Evolutionary conservation across 1,139 yeast genomes (phyloP).

Genomic region (Taphrina flavorubra): DNA sequence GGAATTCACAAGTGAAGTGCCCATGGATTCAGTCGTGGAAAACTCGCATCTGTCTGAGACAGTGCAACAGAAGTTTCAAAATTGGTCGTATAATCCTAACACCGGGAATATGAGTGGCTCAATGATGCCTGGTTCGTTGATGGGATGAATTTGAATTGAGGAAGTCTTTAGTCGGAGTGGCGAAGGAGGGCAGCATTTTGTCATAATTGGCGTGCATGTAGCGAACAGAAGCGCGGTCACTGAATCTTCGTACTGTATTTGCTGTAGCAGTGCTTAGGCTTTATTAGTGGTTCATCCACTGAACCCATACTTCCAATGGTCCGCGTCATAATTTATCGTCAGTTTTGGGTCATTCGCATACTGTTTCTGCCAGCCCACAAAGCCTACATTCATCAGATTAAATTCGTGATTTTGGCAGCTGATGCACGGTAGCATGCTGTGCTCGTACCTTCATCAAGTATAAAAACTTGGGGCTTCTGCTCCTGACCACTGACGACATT

Average conservation of each 20-base stretch:
- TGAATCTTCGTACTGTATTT: background rate
- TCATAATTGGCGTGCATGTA: conserved; percentile 12
- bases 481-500: conserved; percentile 51
- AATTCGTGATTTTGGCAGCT: background rate
- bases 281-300: conserved; percentile 1
- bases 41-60: conserved; percentile 77
- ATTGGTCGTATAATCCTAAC: conserved; percentile 61
- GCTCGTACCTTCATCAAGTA: conserved; percentile 65
- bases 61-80: conserved; percentile 96
- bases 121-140: conserved; percentile 28
- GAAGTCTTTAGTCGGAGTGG: background rate
- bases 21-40: conserved; percentile 94
- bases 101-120: conserved; percentile 21
- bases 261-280: background rate
- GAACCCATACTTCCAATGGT: conserved; percentile 44
- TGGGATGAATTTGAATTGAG: conserved; percentile 1
- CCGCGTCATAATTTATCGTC: conserved; percentile 59
- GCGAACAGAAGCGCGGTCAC: background rate
- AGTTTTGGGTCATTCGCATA: conserved; percentile 71
- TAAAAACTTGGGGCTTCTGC: conserved; percentile 63
- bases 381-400: conserved; percentile 53
- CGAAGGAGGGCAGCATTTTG: background rate
- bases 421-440: background rate
- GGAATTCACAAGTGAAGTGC: conserved; percentile 90
- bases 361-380: conserved; percentile 75